Conservation (phyloP, 177 flowering plant species). For the Tripterygium wilfordii region DNA sequence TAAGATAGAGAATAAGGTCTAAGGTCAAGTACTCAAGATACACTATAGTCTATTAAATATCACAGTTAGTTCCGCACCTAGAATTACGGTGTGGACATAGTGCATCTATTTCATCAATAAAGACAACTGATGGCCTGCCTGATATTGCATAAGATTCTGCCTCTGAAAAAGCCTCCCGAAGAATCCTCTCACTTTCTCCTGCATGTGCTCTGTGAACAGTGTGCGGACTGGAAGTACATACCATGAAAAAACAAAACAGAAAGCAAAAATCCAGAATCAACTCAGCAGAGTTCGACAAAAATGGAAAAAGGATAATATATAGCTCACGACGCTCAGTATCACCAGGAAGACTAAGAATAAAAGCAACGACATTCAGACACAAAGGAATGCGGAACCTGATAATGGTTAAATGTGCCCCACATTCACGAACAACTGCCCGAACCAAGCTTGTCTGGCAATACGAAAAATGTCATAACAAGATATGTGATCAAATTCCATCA, state of each 20-base stretch:
- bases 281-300: no score
- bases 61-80: constrained; percentile 34
- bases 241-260: constrained; percentile 6
- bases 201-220: constrained; percentile 79
- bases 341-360: neutral
- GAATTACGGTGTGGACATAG: constrained; percentile 85
- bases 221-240: constrained; percentile 53
- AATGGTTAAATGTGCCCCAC: constrained; percentile 65
- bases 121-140: constrained; percentile 77
- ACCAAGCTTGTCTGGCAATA: constrained; percentile 83
- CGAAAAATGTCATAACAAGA: constrained; percentile 1
- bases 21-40: no score
- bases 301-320: no score
- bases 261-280: neutral
- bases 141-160: constrained; percentile 51
- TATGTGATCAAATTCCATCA: neutral
- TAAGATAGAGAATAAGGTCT: no score
- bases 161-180: constrained; percentile 80
- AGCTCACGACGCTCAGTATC: no score
- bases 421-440: constrained; percentile 87
- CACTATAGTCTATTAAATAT: neutral
- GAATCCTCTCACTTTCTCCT: constrained; percentile 85
- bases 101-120: constrained; percentile 95
- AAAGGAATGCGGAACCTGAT: constrained; percentile 44
- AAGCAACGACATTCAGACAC: neutral